Base-by-base conservation (phyloP, 169 alveolate species). In the Cryptosporidium ryanae region DNA sequence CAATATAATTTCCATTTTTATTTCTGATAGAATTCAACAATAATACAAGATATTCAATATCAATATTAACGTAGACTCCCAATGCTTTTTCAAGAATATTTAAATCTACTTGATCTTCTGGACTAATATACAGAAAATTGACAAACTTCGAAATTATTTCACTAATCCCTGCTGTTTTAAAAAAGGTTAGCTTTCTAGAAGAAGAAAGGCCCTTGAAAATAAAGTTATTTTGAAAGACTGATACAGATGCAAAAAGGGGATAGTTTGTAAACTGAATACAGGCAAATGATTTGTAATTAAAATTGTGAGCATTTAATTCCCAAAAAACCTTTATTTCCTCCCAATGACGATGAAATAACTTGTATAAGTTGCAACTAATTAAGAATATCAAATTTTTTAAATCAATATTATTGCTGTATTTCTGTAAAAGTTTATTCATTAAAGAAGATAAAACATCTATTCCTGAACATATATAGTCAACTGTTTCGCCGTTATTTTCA, bases 291-390 rank as follows among this genome's bases (percentile, higher is more conserved):
- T 13, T 66, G 5, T 52, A 49, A 31, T 32, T 31, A 21, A 23
- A 29, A 8, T 52, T 52, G 29, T 48, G 52, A 31, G 32, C 43
- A 44, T 50, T 31, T 4, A 68, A 21, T 1, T 29, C n/a, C 83
- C 83, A 68, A 68, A 49, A 68, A 0, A 17, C 43, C 25, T 68
- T 59, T n/a, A 68, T 29, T n/a, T 48, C 66, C 0, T 68, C 66
- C 83, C 83, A 68, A 29, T 49, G 38, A 50, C 52, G 54, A 5
- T 50, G 43, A 2, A 68, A 18, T 50, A 49, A 68, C 49, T 55
- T 3, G 18, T 31, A 31, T 8, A 68, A 6, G n/a, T 55, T 21
- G 27, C 55, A 31, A 27, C 46, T 49, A 3, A 49, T 52, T 31
- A 15, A 49, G 10, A 49, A 7, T 31, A 68, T 0, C 8, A 17